Conservation (phyloP, 169 alveolate genomes). For the Miamiensis avidus region DNA sequence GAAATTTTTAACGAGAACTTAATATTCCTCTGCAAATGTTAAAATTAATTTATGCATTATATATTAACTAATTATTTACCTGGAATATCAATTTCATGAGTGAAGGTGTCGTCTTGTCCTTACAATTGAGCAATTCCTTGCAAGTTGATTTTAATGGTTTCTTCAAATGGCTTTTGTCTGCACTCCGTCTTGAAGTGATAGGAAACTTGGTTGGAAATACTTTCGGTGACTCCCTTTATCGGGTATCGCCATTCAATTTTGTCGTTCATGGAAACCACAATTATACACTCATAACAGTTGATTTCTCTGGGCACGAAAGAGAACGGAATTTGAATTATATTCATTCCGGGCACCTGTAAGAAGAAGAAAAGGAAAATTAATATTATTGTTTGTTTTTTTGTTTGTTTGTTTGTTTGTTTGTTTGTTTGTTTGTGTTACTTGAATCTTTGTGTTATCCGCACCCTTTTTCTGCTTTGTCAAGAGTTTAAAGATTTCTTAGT, state of each 20-base stretch:
- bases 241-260: slow-evolving; percentile 84
- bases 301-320: slow-evolving; percentile 49
- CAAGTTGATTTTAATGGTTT: slow-evolving; percentile 52
- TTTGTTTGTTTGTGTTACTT: background rate
- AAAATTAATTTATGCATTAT: background rate
- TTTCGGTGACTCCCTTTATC: slow-evolving; percentile 88
- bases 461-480: slow-evolving; percentile 33
- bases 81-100: slow-evolving; percentile 9
- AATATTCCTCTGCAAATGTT: slow-evolving; percentile 23
- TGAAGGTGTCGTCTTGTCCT: slow-evolving; percentile 2
- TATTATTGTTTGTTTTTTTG: too few relatives aligned
- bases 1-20: slow-evolving; percentile 44
- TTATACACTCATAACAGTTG: slow-evolving; percentile 46
- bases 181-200: slow-evolving; percentile 75
- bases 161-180: slow-evolving; percentile 60
- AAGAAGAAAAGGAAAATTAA: background rate
- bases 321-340: slow-evolving; percentile 45
- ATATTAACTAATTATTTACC: background rate
- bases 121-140: slow-evolving; percentile 42
- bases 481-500: slow-evolving; percentile 54
- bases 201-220: slow-evolving; percentile 75
- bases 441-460: slow-evolving; percentile 14
- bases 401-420: too few relatives aligned
- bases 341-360: slow-evolving; percentile 45
- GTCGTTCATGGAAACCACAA: slow-evolving; percentile 80